Conservation (phyloP, 768 basidiomycete species). For the Neoboletus subvelutipes region DNA sequence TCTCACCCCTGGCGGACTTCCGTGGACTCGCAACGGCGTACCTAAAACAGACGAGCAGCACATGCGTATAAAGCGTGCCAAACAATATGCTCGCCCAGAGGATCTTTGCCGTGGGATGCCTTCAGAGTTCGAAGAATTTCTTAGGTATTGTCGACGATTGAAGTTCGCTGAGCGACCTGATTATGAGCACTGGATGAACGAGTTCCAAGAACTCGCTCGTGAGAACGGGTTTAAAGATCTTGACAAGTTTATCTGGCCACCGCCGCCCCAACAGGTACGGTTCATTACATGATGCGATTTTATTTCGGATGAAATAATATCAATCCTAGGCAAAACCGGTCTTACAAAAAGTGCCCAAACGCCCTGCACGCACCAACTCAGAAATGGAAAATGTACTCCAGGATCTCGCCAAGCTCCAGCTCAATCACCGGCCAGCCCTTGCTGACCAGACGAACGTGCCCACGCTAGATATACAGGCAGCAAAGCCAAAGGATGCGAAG, state of each 20-base stretch:
- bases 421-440: slow-evolving; percentile 50
- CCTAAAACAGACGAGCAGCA: slow-evolving; percentile 69
- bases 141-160: slow-evolving; percentile 68
- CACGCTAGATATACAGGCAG: slow-evolving; percentile 30
- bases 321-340: slow-evolving; percentile 32
- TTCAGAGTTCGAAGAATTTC: slow-evolving; percentile 71
- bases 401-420: slow-evolving; percentile 57
- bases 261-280: slow-evolving; percentile 41
- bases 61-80: slow-evolving; percentile 61
- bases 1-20: slow-evolving; percentile 69
- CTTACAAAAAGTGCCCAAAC: slow-evolving; percentile 14
- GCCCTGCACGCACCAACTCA: slow-evolving; percentile 31
- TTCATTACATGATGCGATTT: not conserved
- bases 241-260: slow-evolving; percentile 74
- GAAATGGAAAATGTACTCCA: slow-evolving; percentile 58
- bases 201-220: slow-evolving; percentile 60
- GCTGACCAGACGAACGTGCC: slow-evolving; percentile 49
- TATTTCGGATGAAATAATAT: slow-evolving; percentile 1
- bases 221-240: slow-evolving; percentile 57
- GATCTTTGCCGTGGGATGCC: slow-evolving; percentile 69
- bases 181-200: slow-evolving; percentile 62
- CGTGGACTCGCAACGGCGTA: slow-evolving; percentile 80
- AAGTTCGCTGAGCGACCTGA: slow-evolving; percentile 69
- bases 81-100: slow-evolving; percentile 58
- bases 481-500: slow-evolving; percentile 29